Percentiles rank a stretch among this genome's conserved stretches.
Evolutionary conservation across 2,329 filamentous ascomycete genomes (phyloP).

Genomic region (Aspergillus cejpii): DNA sequence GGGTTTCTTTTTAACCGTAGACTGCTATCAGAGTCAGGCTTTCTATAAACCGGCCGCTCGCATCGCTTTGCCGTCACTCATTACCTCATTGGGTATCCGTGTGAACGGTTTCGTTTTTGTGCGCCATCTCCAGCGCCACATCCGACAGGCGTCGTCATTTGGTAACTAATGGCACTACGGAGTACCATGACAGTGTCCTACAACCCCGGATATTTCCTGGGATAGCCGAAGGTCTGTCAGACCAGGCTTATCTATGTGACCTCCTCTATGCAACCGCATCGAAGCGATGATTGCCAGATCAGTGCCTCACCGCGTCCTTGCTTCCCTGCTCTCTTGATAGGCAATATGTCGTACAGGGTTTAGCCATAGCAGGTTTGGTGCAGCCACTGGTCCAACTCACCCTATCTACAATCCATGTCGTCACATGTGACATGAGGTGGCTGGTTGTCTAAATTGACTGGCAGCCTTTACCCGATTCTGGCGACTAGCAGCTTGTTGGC

Average conservation of each 20-base stretch:
- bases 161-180: neutral
- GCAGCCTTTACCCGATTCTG: too few species aligned
- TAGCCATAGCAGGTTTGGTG: too few species aligned
- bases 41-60: conserved; percentile 33
- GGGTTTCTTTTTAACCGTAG: conserved; percentile 31
- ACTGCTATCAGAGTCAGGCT: conserved; percentile 45
- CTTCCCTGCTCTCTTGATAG: too few species aligned
- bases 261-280: too few species aligned
- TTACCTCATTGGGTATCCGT: conserved; percentile 9
- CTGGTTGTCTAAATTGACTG: too few species aligned
- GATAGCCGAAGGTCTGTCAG: neutral
- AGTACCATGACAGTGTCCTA: neutral
- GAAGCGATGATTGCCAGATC: too few species aligned
- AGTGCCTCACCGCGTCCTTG: too few species aligned
- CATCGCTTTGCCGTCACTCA: conserved; percentile 5
- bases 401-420: too few species aligned
- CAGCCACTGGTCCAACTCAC: too few species aligned
- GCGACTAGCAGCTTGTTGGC: too few species aligned
- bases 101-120: conserved; percentile 7
- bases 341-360: too few species aligned
- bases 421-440: too few species aligned
- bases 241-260: neutral
- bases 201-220: neutral
- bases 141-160: neutral
- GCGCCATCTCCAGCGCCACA: conserved; percentile 7